Percentiles rank a stretch among this genome's conserved stretches.
Conservation (phyloP, 2,329 filamentous ascomycete species). For the Fusarium xyrophilum region DNA sequence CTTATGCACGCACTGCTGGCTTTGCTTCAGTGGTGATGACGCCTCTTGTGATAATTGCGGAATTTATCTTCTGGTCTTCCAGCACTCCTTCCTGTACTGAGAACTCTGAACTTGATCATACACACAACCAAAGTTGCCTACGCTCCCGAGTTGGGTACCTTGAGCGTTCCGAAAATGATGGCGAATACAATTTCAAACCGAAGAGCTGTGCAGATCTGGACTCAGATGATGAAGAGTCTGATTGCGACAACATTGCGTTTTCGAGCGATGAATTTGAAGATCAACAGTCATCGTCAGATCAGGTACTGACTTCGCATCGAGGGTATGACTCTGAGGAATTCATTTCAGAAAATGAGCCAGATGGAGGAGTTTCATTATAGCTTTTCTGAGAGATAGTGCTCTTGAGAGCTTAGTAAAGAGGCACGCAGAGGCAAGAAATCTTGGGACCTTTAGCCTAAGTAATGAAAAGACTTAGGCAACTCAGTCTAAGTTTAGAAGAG, state of each 20-base stretch:
- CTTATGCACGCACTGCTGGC: too few species aligned
- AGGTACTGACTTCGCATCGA: accelerated
- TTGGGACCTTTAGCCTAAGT: too few species aligned
- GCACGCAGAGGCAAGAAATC: too few species aligned
- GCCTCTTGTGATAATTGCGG: accelerated
- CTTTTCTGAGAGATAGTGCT: too few species aligned
- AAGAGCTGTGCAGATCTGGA: too few species aligned
- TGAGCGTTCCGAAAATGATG: accelerated
- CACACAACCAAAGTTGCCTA: accelerated
- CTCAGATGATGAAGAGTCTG: accelerated
- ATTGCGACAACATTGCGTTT: accelerated
- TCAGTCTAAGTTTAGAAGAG: too few species aligned
- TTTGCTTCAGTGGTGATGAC: too few species aligned
- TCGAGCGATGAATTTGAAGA: not conserved
- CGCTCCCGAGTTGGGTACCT: not conserved
- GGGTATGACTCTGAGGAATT: accelerated
- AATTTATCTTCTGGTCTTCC: not conserved
- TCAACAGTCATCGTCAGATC: accelerated
- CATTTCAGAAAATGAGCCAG: not conserved
- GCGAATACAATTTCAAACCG: accelerated
- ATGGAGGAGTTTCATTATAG: too few species aligned
- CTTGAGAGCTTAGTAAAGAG: too few species aligned
- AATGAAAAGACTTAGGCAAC: too few species aligned
- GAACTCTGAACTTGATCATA: accelerated
- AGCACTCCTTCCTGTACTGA: not conserved